phyloP scores from a whole-genome alignment of 2,329 filamentous ascomycete species.

The Aspergillus candidus region DNA sequence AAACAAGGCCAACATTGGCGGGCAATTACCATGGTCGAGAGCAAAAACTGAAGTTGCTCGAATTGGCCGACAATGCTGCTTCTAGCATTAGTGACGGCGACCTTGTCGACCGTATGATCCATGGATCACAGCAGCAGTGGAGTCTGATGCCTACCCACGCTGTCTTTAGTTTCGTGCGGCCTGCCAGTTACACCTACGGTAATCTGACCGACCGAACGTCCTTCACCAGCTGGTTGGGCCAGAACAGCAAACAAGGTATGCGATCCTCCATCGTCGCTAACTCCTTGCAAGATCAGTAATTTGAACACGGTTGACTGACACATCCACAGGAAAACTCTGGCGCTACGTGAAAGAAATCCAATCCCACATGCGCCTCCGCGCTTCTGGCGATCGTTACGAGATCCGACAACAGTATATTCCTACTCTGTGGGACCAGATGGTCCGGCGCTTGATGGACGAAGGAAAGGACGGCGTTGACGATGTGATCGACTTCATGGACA shows the following conservation, averaged over 20 bases:
- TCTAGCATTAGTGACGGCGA: constrained; percentile 97
- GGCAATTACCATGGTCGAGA: constrained; percentile 60
- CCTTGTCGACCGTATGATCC: constrained; percentile 94
- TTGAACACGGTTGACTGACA: too few species aligned
- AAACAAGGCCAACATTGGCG: constrained; percentile 66
- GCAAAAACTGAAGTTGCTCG: constrained; percentile 72
- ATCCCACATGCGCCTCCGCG: constrained; percentile 87
- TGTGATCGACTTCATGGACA: constrained; percentile 94
- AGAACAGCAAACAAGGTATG: constrained; percentile 80
- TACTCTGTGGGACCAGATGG: constrained; percentile 72
- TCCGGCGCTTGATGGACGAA: constrained; percentile 66
- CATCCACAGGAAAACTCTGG: constrained; percentile 52
- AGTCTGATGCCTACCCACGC: constrained; percentile 95
- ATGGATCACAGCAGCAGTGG: constrained; percentile 97
- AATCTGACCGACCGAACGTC: constrained; percentile 63
- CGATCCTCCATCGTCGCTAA: too few species aligned
- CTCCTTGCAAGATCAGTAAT: too few species aligned
- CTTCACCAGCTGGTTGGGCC: constrained; percentile 91
- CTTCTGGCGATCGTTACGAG: constrained; percentile 87
- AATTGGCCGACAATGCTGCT: constrained; percentile 79
- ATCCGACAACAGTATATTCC: constrained; percentile 92
- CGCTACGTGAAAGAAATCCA: constrained; percentile 90
- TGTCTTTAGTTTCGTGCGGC: constrained; percentile 88
- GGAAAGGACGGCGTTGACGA: constrained; percentile 76
- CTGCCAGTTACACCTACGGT: constrained; percentile 80